A percentile compares a stretch with the other conserved stretches of the same genome.
These are phyloP conservation scores for Talaromyces verruculosus DNA, from an alignment of 2,329 filamentous ascomycete genomes.

Conservation along the genomic window DNA sequence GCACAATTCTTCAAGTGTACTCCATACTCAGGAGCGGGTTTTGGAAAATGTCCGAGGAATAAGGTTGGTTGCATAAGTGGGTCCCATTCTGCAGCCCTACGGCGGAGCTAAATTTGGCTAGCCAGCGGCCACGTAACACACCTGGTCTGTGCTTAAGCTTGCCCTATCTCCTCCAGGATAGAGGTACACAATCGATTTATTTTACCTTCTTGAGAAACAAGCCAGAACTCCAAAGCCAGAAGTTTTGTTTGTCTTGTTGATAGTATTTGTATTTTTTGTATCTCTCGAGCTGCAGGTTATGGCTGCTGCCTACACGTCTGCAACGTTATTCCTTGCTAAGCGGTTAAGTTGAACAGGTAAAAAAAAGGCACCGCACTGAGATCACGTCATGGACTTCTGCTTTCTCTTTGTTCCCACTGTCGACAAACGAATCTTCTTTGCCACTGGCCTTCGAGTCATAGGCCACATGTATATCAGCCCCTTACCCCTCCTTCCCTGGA, in stretches of 20 bases:
- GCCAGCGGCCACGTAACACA: neutral
- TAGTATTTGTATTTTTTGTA: neutral
- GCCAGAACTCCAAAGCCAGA: neutral
- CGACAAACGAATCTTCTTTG: neutral
- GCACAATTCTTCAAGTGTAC: neutral
- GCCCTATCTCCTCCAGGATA: neutral
- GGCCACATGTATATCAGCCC: neutral
- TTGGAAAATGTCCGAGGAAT: neutral
- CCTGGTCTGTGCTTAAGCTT: constrained; percentile 6
- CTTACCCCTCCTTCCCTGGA: neutral
- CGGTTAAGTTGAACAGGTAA: neutral
- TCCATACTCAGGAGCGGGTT: neutral
- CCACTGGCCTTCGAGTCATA: neutral
- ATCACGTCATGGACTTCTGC: neutral
- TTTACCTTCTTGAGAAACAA: neutral
- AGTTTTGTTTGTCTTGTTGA: neutral
- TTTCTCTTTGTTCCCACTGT: neutral
- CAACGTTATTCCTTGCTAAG: neutral
- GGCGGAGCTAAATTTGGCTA: constrained; percentile 1
- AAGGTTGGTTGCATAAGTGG: constrained; percentile 6
- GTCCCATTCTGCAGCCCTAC: constrained; percentile 8
- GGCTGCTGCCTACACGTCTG: neutral
- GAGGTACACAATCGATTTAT: neutral
- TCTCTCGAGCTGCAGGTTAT: neutral
- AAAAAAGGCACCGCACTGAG: neutral